These are phyloP conservation scores for Boletus eberwhitei DNA, from an alignment of 768 basidiomycete species.

Conservation along the genomic window DNA sequence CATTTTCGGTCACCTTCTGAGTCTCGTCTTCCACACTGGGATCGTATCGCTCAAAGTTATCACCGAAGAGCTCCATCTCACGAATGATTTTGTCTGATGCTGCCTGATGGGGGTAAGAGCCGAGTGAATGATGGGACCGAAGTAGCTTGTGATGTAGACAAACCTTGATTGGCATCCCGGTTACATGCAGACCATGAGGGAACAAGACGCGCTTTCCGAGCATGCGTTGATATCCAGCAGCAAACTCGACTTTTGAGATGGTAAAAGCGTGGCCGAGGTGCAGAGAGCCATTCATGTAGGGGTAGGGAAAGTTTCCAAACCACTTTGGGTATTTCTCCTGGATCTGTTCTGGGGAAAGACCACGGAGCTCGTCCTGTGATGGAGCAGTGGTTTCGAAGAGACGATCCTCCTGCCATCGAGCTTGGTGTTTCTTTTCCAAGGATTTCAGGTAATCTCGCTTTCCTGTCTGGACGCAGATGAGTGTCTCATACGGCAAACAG, in stretches of 20 bases:
- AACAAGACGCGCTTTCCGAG: conserved; percentile 91
- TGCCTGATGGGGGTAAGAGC: conserved; percentile 49
- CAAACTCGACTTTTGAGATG: conserved; percentile 97
- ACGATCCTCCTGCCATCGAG: conserved; percentile 70
- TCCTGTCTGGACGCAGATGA: conserved; percentile 59
- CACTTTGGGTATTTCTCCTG: conserved; percentile 86
- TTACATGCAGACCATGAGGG: conserved; percentile 97
- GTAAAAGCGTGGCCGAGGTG: conserved; percentile 98
- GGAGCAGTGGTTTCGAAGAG: conserved; percentile 89
- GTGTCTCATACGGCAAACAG: background rate
- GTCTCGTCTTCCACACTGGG: conserved; percentile 45
- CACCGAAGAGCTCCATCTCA: conserved; percentile 94
- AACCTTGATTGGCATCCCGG: conserved; percentile 99
- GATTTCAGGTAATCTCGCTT: conserved; percentile 86
- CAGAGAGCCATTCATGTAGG: conserved; percentile 98
- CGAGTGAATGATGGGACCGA: background rate
- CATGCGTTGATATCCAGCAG: conserved; percentile 93
- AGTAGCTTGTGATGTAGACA: conserved; percentile 23
- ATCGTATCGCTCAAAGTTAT: conserved; percentile 67
- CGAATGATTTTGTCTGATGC: conserved; percentile 97
- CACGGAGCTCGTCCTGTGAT: conserved; percentile 55
- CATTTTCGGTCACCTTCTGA: conserved; percentile 39
- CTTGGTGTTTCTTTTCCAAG: conserved; percentile 83
- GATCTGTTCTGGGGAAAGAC: conserved; percentile 63
- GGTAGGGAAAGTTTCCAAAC: conserved; percentile 95